Evolutionary conservation across 139 green algal genomes (phyloP).

Genomic region (Desmodesmus armatus): DNA sequence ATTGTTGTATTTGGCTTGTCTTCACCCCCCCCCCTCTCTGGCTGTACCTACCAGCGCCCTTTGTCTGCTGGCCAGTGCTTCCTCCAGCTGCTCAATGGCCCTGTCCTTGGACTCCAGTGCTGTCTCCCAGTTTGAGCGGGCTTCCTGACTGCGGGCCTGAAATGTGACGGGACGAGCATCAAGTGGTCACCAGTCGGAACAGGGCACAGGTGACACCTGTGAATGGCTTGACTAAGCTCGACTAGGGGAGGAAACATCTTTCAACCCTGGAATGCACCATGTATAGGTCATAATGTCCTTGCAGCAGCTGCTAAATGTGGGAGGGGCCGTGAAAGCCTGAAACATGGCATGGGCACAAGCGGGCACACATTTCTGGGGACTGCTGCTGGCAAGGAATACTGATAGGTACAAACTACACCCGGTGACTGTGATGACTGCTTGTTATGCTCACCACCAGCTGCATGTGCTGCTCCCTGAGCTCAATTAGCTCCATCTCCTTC

Average conservation of each 20-base stretch:
- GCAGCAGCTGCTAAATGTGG: conserved; percentile 5
- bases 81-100: conserved; percentile 77
- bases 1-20: no score
- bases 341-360: no score
- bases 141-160: conserved; percentile 73
- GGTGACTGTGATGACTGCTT: no score
- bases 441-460: conserved; percentile 70
- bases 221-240: not conserved
- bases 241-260: not conserved
- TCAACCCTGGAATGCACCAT: not conserved
- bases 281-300: not conserved
- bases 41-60: conserved; percentile 50
- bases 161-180: not conserved
- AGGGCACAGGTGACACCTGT: not conserved
- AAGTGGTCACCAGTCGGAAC: not conserved
- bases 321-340: no score
- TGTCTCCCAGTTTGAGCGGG: conserved; percentile 73
- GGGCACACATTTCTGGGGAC: no score
- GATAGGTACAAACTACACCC: no score
- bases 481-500: conserved; percentile 74
- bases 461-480: conserved; percentile 76
- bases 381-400: no score
- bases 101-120: conserved; percentile 75
- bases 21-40: not conserved
- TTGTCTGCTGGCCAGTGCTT: conserved; percentile 62